Percentiles rank a stretch among this genome's conserved stretches.
These are phyloP conservation scores for Fusarium burgessii DNA, from an alignment of 2,329 filamentous ascomycete species.

Conservation along the genomic window DNA sequence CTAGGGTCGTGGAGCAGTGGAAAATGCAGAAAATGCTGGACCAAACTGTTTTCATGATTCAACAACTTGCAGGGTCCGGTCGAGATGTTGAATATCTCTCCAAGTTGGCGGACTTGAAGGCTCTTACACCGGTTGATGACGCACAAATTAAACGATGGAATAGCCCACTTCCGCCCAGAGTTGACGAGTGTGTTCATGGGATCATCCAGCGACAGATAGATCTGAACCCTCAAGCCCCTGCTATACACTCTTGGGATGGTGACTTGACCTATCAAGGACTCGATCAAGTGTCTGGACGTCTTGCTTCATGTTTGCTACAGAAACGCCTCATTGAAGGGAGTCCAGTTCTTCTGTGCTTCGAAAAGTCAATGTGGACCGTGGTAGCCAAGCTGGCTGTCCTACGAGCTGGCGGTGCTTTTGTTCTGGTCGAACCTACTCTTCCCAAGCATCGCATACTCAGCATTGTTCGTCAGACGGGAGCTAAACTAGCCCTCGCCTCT, in stretches of 20 bases:
- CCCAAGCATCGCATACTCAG: not conserved
- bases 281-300: not conserved
- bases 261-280: conserved; percentile 38
- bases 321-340: not conserved
- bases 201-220: conserved; percentile 26
- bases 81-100: not conserved
- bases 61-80: not conserved
- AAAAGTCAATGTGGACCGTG: not conserved
- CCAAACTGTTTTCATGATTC: conserved; percentile 1
- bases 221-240: conserved; percentile 4
- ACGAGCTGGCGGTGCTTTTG: not conserved
- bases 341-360: not conserved
- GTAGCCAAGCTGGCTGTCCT: not conserved
- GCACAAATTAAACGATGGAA: conserved; percentile 38
- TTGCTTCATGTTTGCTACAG: not conserved
- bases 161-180: conserved; percentile 5
- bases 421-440: not conserved
- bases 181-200: conserved; percentile 36
- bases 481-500: not conserved
- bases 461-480: not conserved
- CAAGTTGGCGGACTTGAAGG: not conserved
- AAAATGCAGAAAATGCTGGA: conserved; percentile 10
- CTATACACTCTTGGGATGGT: conserved; percentile 46
- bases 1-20: conserved; percentile 3
- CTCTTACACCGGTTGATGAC: not conserved